Conservation (phyloP, 768 basidiomycete genomes). For the Russula dissimulans region DNA sequence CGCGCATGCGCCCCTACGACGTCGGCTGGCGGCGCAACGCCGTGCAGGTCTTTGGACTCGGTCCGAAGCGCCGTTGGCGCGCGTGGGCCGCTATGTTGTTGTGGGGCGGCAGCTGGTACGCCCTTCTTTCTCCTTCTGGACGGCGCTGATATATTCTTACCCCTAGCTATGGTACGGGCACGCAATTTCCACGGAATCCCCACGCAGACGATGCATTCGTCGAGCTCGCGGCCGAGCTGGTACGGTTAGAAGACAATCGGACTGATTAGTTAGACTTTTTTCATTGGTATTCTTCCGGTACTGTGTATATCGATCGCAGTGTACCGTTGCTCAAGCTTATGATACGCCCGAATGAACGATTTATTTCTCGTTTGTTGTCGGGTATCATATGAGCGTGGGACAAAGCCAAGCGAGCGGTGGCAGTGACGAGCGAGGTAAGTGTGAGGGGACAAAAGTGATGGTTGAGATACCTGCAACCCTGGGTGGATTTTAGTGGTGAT, state of each 20-base stretch:
- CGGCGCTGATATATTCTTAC: no score
- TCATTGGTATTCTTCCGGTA: no score
- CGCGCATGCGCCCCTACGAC: slow-evolving; percentile 55
- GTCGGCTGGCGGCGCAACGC: slow-evolving; percentile 67
- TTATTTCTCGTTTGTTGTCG: no score
- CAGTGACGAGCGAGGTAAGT: no score
- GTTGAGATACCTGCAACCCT: no score
- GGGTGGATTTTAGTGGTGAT: no score
- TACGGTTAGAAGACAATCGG: slow-evolving; percentile 35
- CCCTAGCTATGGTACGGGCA: slow-evolving; percentile 51
- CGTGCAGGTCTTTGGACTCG: slow-evolving; percentile 46
- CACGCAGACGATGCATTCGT: slow-evolving; percentile 55
- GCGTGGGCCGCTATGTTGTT: slow-evolving; percentile 47
- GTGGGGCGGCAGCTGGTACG: slow-evolving; percentile 60
- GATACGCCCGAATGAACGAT: no score
- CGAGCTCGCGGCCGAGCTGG: slow-evolving; percentile 54
- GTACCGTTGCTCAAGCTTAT: no score
- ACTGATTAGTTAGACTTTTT: no score
- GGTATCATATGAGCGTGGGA: no score
- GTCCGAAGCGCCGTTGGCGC: slow-evolving; percentile 37
- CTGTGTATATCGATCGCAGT: neutral
- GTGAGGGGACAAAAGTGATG: no score
- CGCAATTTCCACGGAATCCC: slow-evolving; percentile 58
- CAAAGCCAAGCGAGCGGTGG: no score
- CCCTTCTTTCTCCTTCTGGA: slow-evolving; percentile 4